phyloP scores from a whole-genome alignment of 169 alveolate genomes.

The Eimeria necatrix region DNA sequence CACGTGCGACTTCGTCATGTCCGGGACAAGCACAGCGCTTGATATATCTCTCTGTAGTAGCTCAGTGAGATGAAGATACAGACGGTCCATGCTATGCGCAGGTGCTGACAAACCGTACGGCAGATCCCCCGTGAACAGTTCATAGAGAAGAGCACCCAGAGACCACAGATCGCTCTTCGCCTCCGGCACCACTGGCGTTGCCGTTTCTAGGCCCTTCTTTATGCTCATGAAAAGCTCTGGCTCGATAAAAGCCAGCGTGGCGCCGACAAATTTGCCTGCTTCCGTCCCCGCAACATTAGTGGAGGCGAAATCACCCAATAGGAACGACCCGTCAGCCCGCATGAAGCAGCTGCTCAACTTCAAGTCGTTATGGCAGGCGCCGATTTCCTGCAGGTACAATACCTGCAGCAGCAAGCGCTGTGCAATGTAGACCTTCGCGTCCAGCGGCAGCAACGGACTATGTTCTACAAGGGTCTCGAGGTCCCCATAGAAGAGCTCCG shows the following conservation, averaged over 20 bases:
- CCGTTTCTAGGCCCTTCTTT: background rate
- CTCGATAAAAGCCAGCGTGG: background rate
- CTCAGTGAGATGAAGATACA: too few species aligned
- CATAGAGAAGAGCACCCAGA: background rate
- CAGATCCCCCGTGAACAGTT: background rate
- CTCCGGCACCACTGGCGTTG: background rate
- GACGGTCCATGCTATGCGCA: too few species aligned
- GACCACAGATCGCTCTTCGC: background rate
- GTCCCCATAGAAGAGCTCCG: background rate
- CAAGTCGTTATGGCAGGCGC: background rate
- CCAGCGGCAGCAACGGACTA: background rate
- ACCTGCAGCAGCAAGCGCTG: constrained; percentile 8
- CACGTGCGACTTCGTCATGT: too few species aligned
- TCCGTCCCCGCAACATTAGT: background rate
- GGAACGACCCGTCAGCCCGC: background rate
- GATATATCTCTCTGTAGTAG: too few species aligned
- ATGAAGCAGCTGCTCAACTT: background rate
- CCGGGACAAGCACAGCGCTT: too few species aligned
- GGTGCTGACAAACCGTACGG: background rate
- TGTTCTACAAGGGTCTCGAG: background rate
- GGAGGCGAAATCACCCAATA: background rate
- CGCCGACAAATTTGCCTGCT: too few species aligned
- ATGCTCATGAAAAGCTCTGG: background rate
- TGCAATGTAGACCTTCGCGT: background rate
- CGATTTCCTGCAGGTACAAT: background rate